These are phyloP conservation scores for Amylocystis lapponica DNA, from an alignment of 768 basidiomycete genomes.

Conservation along the genomic window DNA sequence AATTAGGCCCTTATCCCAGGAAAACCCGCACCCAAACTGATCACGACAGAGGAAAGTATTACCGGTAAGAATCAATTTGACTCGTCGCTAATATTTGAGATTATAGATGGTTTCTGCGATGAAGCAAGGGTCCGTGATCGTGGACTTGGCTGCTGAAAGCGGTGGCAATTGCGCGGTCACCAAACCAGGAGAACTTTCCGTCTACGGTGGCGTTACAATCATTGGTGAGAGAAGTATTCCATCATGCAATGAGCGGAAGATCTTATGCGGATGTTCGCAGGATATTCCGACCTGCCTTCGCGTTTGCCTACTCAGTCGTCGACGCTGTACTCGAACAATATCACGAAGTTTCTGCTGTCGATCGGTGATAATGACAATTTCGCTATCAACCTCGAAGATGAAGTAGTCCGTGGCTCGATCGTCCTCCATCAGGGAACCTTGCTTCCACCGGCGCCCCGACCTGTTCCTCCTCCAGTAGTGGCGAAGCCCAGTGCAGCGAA, in stretches of 20 bases:
- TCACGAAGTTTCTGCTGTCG: slow-evolving; percentile 83
- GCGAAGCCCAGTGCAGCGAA: slow-evolving; percentile 46
- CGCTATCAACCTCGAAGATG: slow-evolving; percentile 68
- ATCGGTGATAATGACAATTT: slow-evolving; percentile 59
- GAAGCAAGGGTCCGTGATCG: slow-evolving; percentile 88
- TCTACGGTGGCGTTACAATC: slow-evolving; percentile 74
- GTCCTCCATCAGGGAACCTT: slow-evolving; percentile 63
- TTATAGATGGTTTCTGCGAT: slow-evolving; percentile 75
- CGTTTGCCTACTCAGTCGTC: slow-evolving; percentile 86
- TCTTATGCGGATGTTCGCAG: slow-evolving; percentile 28
- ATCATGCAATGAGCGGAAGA: background rate
- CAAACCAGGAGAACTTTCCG: slow-evolving; percentile 63
- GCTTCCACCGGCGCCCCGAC: slow-evolving; percentile 63
- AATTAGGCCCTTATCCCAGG: slow-evolving; percentile 77
- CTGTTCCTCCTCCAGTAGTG: slow-evolving; percentile 54
- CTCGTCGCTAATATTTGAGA: background rate
- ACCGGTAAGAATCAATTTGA: too few relatives aligned
- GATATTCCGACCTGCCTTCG: slow-evolving; percentile 83
- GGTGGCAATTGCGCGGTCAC: slow-evolving; percentile 90
- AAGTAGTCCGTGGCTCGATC: slow-evolving; percentile 78
- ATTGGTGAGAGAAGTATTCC: slow-evolving; percentile 44
- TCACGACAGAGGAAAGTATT: slow-evolving; percentile 53
- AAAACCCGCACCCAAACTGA: slow-evolving; percentile 79
- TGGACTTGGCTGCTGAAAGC: slow-evolving; percentile 82
- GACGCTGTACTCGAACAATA: slow-evolving; percentile 87